Conservation (phyloP, 1,139 yeast genomes). For the Pichia sp. region DNA sequence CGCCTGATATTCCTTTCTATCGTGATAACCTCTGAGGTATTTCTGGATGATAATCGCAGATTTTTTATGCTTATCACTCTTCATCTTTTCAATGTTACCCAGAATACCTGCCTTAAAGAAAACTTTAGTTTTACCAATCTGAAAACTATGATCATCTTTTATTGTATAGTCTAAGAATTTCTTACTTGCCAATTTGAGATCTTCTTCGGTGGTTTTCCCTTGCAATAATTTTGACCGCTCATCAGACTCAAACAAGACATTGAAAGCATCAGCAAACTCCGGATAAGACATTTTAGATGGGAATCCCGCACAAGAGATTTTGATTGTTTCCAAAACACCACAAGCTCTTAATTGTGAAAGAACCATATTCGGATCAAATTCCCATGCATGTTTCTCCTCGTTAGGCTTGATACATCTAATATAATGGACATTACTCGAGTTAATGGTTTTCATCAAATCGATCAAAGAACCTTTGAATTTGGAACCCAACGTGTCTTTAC, state of each 20-base stretch:
- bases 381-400: conserved; percentile 92
- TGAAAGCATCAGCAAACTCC: conserved; percentile 89
- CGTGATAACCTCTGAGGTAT: conserved; percentile 64
- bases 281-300: conserved; percentile 95
- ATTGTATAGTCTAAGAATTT: conserved; percentile 62
- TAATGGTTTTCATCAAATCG: conserved; percentile 87
- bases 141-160: conserved; percentile 65
- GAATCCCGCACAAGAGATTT: conserved; percentile 97
- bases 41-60: conserved; percentile 87
- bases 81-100: conserved; percentile 83
- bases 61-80: conserved; percentile 69
- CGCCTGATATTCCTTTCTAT: conserved; percentile 57
- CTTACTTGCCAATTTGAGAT: conserved; percentile 61
- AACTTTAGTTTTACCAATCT: conserved; percentile 83
- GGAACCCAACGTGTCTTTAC: conserved; percentile 92
- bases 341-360: conserved; percentile 93
- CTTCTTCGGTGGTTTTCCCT: conserved; percentile 51
- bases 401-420: conserved; percentile 97
- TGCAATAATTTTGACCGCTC: conserved; percentile 64
- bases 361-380: conserved; percentile 93
- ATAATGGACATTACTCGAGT: conserved; percentile 92
- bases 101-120: conserved; percentile 96
- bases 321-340: conserved; percentile 95
- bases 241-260: conserved; percentile 61
- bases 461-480: conserved; percentile 89